Evolutionary conservation across 148 eudicot genomes (phyloP), one percentile per base, ranked within the genome.

Genomic region (Diospyros lotus): DNA sequence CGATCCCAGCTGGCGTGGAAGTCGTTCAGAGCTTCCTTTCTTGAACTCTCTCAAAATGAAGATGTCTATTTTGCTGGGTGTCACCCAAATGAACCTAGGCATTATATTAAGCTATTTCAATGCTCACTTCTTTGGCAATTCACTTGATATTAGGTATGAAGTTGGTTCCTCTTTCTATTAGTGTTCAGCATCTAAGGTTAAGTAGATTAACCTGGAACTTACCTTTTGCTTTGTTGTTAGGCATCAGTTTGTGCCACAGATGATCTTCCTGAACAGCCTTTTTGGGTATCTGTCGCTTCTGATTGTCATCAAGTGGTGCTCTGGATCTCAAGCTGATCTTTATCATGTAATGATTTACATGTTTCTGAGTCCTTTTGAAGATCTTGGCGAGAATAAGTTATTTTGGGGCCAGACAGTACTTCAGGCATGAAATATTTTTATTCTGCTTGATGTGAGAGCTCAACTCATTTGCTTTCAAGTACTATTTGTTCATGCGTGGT

Each of bases 1-100:
- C 41, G 98, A 95, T 82, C 98, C 98, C 76, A 92, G 96, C 80
- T 95, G 98, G 98, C 87, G 91, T 79, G 97, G 98, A 83, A 92
- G 98, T 76, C 97, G 97, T 74, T 68, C 97, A n/a, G 98, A 95
- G 84, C 96, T 95, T 74, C 97, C 97, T 50, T 92, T 95, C 73
- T 79, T 95, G 78, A 95, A 95, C 82, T 95, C 98, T 59, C 86
- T 91, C 55, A 95, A 95, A 83, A 95, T 95, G 98, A 95, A 95
- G 85, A 92, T 95, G 98, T 95, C 98, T n/a, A 95, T 95, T 85
- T 81, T 95, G 82, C 80, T 95, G 72, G 98, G 98, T 65, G 82
- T 95, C 55, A 80, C 77, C 28, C 98, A 95, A 85, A 95, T 95
- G 98, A 95, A 95, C 76, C 68, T 95, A 71, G 98, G 98, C 67